phyloP scores from a whole-genome alignment of 2,329 filamentous ascomycete genomes.

The Dactylonectria macrodidyma region DNA sequence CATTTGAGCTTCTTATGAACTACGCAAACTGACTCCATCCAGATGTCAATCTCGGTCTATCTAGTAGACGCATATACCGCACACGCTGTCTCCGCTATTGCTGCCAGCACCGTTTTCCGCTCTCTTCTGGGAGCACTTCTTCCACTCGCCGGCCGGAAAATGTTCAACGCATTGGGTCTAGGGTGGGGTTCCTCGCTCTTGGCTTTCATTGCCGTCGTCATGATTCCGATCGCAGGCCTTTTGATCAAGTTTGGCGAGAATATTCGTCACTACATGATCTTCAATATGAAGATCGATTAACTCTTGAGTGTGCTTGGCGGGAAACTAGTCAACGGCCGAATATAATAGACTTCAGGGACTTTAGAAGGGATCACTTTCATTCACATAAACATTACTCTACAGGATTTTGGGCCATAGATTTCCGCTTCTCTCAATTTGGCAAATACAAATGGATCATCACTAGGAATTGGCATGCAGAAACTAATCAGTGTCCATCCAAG shows the following conservation, averaged over 20 bases:
- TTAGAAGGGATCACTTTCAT: not conserved
- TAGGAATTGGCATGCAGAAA: too few relatives aligned
- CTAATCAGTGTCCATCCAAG: too few relatives aligned
- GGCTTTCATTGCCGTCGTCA: constrained; percentile 63
- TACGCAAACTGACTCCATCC: constrained; percentile 20
- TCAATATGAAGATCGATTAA: constrained; percentile 1
- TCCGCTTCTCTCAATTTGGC: too few relatives aligned
- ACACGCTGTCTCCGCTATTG: constrained; percentile 48
- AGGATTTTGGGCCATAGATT: too few relatives aligned
- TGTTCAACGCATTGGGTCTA: constrained; percentile 56
- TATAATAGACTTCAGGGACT: not conserved
- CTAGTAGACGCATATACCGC: constrained; percentile 59
- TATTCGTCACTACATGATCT: not conserved
- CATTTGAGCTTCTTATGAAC: constrained; percentile 8
- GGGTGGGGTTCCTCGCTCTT: constrained; percentile 63
- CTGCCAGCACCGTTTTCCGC: constrained; percentile 55
- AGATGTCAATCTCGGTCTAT: constrained; percentile 71
- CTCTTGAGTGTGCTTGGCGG: not conserved
- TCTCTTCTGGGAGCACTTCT: constrained; percentile 74
- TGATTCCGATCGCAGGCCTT: constrained; percentile 55
- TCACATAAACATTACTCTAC: too few relatives aligned
- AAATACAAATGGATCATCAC: too few relatives aligned
- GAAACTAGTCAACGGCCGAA: not conserved
- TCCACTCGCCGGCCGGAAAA: constrained; percentile 67
- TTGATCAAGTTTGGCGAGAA: constrained; percentile 42